Evolutionary conservation across 208 protist genomes (phyloP).

Genomic region (Acanthamoeba healyi): DNA sequence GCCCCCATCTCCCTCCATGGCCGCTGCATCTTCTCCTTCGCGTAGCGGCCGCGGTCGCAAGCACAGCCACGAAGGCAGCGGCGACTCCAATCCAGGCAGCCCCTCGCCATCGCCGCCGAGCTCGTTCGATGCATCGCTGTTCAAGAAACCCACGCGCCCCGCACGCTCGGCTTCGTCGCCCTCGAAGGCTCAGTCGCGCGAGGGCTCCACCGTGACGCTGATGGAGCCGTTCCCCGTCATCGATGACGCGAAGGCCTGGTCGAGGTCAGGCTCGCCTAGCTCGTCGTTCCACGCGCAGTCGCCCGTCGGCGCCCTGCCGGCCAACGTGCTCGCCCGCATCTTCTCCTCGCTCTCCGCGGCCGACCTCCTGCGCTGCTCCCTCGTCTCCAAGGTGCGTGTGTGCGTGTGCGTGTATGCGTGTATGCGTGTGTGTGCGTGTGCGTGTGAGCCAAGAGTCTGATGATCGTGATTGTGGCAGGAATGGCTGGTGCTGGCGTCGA

Average conservation of each 20-base stretch:
- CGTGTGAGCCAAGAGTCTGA: background rate
- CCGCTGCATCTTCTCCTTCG: too few species aligned
- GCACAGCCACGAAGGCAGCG: too few species aligned
- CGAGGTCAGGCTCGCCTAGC: background rate
- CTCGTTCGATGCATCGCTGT: too few species aligned
- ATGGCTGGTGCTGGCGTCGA: slow-evolving; percentile 35
- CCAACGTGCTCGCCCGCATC: background rate
- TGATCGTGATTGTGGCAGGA: background rate
- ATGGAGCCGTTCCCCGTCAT: background rate
- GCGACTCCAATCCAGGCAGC: too few species aligned
- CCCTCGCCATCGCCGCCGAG: too few species aligned
- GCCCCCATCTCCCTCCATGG: too few species aligned
- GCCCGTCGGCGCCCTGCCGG: background rate
- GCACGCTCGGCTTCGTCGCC: too few species aligned
- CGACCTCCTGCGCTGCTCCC: slow-evolving; percentile 20
- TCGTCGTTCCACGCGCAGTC: background rate
- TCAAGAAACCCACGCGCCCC: too few species aligned
- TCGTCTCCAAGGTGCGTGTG: background rate
- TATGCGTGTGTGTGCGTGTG: background rate
- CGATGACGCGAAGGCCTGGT: background rate
- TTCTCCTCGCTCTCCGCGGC: background rate
- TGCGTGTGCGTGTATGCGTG: background rate
- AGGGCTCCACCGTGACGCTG: slow-evolving; percentile 2
- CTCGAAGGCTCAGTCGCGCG: background rate
- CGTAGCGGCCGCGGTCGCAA: too few species aligned